Base-by-base conservation (phyloP, 768 basidiomycete species). In the Gautieria morchelliformis region DNA sequence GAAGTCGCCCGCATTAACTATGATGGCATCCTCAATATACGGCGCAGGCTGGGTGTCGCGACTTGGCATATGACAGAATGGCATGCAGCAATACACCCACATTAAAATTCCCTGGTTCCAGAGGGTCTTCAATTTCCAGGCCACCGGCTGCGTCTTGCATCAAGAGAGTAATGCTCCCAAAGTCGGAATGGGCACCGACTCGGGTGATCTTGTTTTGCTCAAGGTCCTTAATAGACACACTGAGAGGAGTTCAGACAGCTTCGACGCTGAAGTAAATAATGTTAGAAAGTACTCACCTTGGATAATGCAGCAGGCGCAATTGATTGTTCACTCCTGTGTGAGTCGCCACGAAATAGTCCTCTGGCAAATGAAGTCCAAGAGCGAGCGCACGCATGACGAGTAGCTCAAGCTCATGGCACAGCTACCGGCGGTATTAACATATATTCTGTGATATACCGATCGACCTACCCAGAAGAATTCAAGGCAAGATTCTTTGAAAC, bases 141-240 rank as follows among this genome's bases (percentile, higher is more conserved):
- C 84, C 84, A 6, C 83, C 82, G 2, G 76, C 72, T 5, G 75
- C 71, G 61, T 85, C 82, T 66, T 85, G 83, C 51, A 84, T 71
- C 3, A 86, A 67, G 7, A 83, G 66, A 53, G 83, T 86, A 17
- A 83, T 70, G 0, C 73, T 78, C 3, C 77, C 75, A 59, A 78
- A 84, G 65, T 86, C 84, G 41, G 65, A 60, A 45, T 64, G 61
- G 1, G 74, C 74, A 10, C 74, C 76, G 39, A 81, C 76, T 11
- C 80, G 67, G 0, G 71, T 68, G 5, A 79, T 60, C 14, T 71
- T 64, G 7, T 75, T 69, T 12, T 70, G 65, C 44, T 68, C 62
- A 0, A 79, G 64, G 7, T 66, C 58, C 20, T 65, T 59, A 1
- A 66, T 63, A 0, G 71, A 62, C 6, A 78, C 70, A 32, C 74